phyloP scores from a whole-genome alignment of 148 eudicot species.

The Rhododendron simsii region DNA sequence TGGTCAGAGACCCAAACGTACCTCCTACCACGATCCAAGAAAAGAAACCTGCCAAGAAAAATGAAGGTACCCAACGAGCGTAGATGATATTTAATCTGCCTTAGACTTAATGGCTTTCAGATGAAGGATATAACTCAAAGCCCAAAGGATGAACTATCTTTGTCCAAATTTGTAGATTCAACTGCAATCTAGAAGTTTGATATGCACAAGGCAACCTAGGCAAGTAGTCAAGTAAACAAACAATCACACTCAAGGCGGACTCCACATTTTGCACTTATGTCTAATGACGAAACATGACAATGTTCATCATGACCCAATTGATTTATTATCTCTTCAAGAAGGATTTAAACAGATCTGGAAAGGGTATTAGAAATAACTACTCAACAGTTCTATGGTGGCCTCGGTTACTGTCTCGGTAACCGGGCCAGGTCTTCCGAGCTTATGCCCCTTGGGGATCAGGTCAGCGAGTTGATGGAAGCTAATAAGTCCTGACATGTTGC shows the following conservation, averaged over 20 bases:
- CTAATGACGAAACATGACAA: background rate
- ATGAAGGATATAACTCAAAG: background rate
- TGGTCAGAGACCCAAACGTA: background rate
- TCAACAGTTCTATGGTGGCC: too few relatives aligned
- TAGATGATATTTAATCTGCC: background rate
- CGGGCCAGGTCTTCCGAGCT: too few relatives aligned
- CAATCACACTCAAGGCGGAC: background rate
- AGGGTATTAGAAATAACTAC: background rate
- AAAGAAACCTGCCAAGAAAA: background rate
- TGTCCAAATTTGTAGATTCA: background rate
- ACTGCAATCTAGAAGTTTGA: background rate
- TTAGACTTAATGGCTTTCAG: background rate
- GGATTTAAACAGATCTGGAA: background rate
- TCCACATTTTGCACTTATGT: background rate
- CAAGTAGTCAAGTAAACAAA: background rate
- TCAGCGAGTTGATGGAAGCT: too few relatives aligned
- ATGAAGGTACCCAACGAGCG: background rate
- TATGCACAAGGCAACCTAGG: background rate
- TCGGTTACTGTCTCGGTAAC: too few relatives aligned
- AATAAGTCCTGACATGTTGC: too few relatives aligned
- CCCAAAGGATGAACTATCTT: background rate
- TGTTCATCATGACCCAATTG: background rate
- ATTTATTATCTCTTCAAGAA: background rate
- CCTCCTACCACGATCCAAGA: background rate
- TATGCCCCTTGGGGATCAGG: too few relatives aligned